Conservation (phyloP, 73 alveolate species). For the Breviolum minutum region DNA sequence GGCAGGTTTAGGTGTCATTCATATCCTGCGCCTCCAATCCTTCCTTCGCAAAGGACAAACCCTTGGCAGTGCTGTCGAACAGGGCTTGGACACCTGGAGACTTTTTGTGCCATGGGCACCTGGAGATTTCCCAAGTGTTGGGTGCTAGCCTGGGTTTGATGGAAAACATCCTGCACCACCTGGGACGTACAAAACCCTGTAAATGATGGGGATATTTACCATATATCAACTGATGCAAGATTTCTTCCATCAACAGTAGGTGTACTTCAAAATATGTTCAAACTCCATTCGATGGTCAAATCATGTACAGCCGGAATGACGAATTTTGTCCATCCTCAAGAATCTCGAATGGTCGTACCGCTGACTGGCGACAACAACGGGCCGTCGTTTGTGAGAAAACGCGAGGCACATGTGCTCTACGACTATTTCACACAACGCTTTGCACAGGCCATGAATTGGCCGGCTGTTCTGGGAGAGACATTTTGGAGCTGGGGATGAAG, state of each 20-base stretch:
- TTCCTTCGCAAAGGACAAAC: constrained; percentile 77
- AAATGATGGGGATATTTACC: no score
- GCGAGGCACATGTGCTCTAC: constrained; percentile 85
- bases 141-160: no score
- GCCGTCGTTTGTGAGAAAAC: background rate
- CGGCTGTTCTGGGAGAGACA: background rate
- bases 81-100: constrained; percentile 5
- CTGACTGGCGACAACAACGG: background rate
- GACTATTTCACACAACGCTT: constrained; percentile 95
- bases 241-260: background rate
- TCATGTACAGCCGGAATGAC: background rate
- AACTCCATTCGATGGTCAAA: background rate
- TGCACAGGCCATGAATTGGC: constrained; percentile 39
- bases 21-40: background rate
- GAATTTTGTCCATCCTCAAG: background rate
- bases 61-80: constrained; percentile 71
- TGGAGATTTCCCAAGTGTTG: background rate
- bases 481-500: no score
- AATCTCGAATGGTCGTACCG: background rate
- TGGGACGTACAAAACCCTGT: no score
- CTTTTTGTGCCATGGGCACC: background rate
- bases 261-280: background rate
- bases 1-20: background rate
- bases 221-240: no score
- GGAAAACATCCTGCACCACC: no score